Evolutionary conservation across 495 filamentous ascomycete species (phyloP), one percentile per base, ranked within the genome.

Genomic region (Neurospora sp.): DNA sequence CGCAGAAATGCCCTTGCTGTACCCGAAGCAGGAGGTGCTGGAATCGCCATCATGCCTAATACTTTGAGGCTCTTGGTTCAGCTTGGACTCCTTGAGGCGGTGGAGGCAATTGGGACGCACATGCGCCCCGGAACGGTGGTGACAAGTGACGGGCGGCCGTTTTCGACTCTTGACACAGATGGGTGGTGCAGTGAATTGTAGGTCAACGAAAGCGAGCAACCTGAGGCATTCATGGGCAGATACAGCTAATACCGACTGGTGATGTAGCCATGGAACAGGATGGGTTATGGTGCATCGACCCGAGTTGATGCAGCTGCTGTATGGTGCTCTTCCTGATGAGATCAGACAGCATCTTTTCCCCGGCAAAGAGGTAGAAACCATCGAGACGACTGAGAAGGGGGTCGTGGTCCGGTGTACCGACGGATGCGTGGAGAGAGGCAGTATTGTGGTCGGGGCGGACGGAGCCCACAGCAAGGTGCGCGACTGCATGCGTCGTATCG

Each of bases 391-490:
- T 18, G 75, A 76, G 14, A 71, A 78, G n/a, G 77, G 73, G 2
- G 82, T 81, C 0, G 45, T 65, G 18, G 81, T 83, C 20, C 61
- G 72, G 71, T 84, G 82, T 74, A 69, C 78, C 12, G 83, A 87
- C 72, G 87, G 87, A 1, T 75, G 77, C 31, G 68, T 78, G 3
- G 79, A 81, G 70, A 65, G 74, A 9, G 87, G 88, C 4, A 80
- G 81, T 71, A 78, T 89, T 40, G 82, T 90, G 38, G 77, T 89
- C 27, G 88, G 86, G 5, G 84, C 82, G 14, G 88, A 89, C 74
- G 87, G 88, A 22, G 82, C 85, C 40, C 83, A 86, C 75, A 85
- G 82, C 68, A 79, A 81, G 9, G 80, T 84, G 12, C 81, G 86
- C 4, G 74, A 82, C 20, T 79, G 80, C 37, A 76, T 35, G 73